Evolutionary conservation across 148 eudicot genomes (phyloP), one percentile per base, ranked within the genome.

Genomic region (Chenopodium formosanum): DNA sequence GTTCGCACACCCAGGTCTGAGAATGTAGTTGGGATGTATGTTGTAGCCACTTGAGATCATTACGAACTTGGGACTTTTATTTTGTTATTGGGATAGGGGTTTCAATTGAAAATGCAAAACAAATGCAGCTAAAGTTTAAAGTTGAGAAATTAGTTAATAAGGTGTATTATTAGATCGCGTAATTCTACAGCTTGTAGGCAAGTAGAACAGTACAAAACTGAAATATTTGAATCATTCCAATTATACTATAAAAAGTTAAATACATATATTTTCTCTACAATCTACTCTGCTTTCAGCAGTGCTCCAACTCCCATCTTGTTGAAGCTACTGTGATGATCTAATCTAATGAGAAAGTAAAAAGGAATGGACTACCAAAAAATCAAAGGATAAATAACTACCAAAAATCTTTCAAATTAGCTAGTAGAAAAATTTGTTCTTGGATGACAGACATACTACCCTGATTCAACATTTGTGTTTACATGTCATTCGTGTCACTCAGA

Each of bases 1-100:
- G 44, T 75, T 87, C 99, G 34, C 92, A 77, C 78, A 82, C 95
- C 9, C 92, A 95, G 99, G 89, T 96, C 74, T 97, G 99, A 67
- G 99, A 96, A 76, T 96, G 91, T 83, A 94, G 90, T 78, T 96
- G 94, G 95, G 98, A 96, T 88, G 99, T 96, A 94, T 70, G 98
- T 86, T 34, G 40, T 34, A 34, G 44, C 44, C 44, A 40, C 44
- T 40, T 40, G 44, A 40, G 44, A 40, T 40, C 44, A 0, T 5
- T 37, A 40, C 44, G 6, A 40, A 40, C 44, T 0, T 40, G 44
- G 44, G 44, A 40, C 44, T 40, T 40, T 0, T 0, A 40, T 40
- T 40, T 40, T 40, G 44, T 40, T 6, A 6, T 40, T 6, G 8
- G 44, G 44, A 40, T 40, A 40, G 44, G 44, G 44, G 44, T 40